Conservation (phyloP, 2,329 filamentous ascomycete species). For the Thermothelomyces thermophilus region DNA sequence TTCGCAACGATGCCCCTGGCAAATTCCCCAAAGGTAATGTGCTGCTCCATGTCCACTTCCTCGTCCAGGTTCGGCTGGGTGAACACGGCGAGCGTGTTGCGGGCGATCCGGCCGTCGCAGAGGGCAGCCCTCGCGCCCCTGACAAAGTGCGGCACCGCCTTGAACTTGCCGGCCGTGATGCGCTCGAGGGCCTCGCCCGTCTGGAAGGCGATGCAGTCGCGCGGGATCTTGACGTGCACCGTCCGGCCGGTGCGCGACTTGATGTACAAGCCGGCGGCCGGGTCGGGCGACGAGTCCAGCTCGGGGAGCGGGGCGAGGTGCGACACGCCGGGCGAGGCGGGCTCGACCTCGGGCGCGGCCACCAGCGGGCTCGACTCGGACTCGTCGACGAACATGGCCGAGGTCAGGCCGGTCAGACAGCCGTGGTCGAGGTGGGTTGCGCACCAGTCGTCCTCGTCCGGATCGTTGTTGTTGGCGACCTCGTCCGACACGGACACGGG, state of each 20-base stretch:
- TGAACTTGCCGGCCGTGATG: slow-evolving; percentile 86
- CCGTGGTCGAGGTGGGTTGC: slow-evolving; percentile 86
- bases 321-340: slow-evolving; percentile 26
- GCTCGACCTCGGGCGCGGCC: slow-evolving; percentile 29
- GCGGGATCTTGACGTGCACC: slow-evolving; percentile 87
- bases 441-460: slow-evolving; percentile 83
- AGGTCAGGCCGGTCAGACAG: slow-evolving; percentile 88
- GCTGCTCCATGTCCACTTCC: slow-evolving; percentile 61
- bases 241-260: slow-evolving; percentile 73
- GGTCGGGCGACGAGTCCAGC: slow-evolving; percentile 69
- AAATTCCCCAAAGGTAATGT: slow-evolving; percentile 69
- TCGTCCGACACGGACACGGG: slow-evolving; percentile 27
- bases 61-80: slow-evolving; percentile 91
- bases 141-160: slow-evolving; percentile 94
- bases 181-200: slow-evolving; percentile 87
- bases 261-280: slow-evolving; percentile 87
- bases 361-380: slow-evolving; percentile 28
- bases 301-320: slow-evolving; percentile 56
- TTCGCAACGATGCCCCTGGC: slow-evolving; percentile 55
- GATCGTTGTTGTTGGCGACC: slow-evolving; percentile 28
- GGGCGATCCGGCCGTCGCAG: slow-evolving; percentile 51
- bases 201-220: slow-evolving; percentile 90
- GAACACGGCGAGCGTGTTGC: slow-evolving; percentile 92
- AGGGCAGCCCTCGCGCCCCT: slow-evolving; percentile 59
- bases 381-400: slow-evolving; percentile 94